Base-by-base conservation (phyloP, 129 eudicot species). In the Smallanthus sonchifolius region DNA sequence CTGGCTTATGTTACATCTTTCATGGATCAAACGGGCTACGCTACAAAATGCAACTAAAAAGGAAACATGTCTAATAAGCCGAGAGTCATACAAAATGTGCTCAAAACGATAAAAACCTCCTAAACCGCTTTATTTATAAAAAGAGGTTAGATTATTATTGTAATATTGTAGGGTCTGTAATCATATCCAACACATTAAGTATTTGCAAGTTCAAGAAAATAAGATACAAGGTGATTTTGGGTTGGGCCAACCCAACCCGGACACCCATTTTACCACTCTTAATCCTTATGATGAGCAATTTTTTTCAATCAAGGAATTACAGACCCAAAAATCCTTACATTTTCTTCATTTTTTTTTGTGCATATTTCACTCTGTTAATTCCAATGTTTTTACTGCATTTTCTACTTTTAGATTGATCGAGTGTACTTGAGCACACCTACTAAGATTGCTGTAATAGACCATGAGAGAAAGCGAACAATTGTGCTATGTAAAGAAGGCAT, bases 371-470 rank as follows among this genome's bases (percentile, higher is more conserved):
- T 37, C 42, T 73, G 32, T 19, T 4, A 43, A 39, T 35, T 30
- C 10, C 16, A 13, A 34, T 32, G 11, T 65, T 79, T 44, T 73
- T 17, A 56, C 49, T 38, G 11, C 13, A 39, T 54, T n/a, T 56
- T 79, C n/a, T 63, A 34, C 17, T 69, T 49, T 65, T 65, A 92
- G 97, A 80, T 89, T 74, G 97, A 92, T 64, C 83, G 92, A 56
- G 89, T 89, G 42, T 92, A 92, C 80, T 68, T 92, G 66, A 86
- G 92, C 83, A 88, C 97, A 38, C 97, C 96, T 13, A 79, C 96
- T 60, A 92, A 92, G 84, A 88, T 87, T 71, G 97, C 97, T 60
- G 83, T 89, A 42, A 84, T 92, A 51, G 96, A 92, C 84, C 97
- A 92, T 51, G 97, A 88, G 84, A 92, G 84, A 80, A 92, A 92